These are phyloP conservation scores for Ligustrum vulgare DNA, from an alignment of 257 asterid species.

Conservation along the genomic window DNA sequence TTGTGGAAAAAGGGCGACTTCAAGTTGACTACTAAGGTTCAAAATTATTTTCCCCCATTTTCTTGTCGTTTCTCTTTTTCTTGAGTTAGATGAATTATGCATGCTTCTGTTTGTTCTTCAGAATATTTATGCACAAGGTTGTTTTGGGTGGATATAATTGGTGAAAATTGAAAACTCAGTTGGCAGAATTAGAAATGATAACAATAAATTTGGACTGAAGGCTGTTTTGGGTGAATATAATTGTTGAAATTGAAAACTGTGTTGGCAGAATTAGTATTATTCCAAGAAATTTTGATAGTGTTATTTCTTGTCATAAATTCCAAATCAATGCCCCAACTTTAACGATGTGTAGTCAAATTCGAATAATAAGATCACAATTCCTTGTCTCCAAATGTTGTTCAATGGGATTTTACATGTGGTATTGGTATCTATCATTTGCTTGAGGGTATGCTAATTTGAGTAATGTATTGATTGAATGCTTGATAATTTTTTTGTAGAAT, in stretches of 20 bases:
- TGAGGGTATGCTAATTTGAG: background rate
- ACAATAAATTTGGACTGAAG: background rate
- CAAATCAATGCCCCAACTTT: background rate
- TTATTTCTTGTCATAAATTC: background rate
- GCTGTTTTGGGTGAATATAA: background rate
- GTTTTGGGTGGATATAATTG: background rate
- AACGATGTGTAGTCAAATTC: background rate
- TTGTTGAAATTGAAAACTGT: background rate
- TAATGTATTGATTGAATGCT: background rate
- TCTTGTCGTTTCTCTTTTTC: background rate
- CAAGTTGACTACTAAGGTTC: constrained; percentile 51
- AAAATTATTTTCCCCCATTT: background rate
- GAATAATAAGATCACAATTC: too few species aligned
- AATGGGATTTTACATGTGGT: too few species aligned
- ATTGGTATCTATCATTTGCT: too few species aligned
- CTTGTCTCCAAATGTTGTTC: too few species aligned
- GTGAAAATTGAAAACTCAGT: background rate
- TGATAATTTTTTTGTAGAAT: background rate
- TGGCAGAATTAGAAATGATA: background rate
- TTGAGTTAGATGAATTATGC: background rate
- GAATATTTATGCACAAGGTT: background rate
- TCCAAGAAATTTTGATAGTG: background rate
- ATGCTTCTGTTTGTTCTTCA: background rate
- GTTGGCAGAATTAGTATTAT: background rate
- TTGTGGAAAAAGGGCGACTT: constrained; percentile 51